These are phyloP conservation scores for Leccinum broughii DNA, from an alignment of 768 basidiomycete genomes.

Conservation along the genomic window DNA sequence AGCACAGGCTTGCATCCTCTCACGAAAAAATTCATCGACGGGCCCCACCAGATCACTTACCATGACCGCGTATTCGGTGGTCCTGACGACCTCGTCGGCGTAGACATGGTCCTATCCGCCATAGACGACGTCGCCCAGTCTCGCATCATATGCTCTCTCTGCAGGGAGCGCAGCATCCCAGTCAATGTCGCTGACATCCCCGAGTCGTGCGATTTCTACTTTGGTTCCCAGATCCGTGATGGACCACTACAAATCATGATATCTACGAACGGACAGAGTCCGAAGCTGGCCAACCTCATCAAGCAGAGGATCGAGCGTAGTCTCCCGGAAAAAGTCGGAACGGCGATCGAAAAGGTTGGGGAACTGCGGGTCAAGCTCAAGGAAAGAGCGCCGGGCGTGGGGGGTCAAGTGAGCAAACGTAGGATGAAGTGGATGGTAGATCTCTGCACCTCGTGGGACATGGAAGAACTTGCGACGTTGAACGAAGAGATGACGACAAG, in stretches of 20 bases:
- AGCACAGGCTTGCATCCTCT: conserved; percentile 60
- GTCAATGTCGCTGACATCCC: conserved; percentile 98
- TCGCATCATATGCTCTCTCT: conserved; percentile 67
- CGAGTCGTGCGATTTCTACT: conserved; percentile 96
- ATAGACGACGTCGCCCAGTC: conserved; percentile 80
- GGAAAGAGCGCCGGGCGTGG: conserved; percentile 79
- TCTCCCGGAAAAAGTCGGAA: conserved; percentile 72
- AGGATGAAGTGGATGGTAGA: conserved; percentile 93
- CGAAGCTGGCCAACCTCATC: conserved; percentile 86
- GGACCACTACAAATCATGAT: conserved; percentile 96
- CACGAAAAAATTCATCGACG: conserved; percentile 52
- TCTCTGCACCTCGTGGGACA: conserved; percentile 81
- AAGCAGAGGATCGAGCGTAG: conserved; percentile 62
- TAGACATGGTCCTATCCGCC: conserved; percentile 91
- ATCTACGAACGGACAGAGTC: conserved; percentile 92
- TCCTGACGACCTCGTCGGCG: conserved; percentile 62
- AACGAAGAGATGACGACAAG: conserved; percentile 63
- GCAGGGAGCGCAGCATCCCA: conserved; percentile 69
- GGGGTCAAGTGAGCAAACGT: conserved; percentile 70
- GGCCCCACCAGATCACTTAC: conserved; percentile 56
- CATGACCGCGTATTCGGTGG: conserved; percentile 67
- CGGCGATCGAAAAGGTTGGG: conserved; percentile 81
- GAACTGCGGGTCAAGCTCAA: conserved; percentile 69
- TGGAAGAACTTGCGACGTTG: conserved; percentile 76
- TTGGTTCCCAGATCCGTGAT: conserved; percentile 88